Evolutionary conservation across 2,329 filamentous ascomycete genomes (phyloP), one percentile per base, ranked within the genome.

Genomic region (Capronia coronata): DNA sequence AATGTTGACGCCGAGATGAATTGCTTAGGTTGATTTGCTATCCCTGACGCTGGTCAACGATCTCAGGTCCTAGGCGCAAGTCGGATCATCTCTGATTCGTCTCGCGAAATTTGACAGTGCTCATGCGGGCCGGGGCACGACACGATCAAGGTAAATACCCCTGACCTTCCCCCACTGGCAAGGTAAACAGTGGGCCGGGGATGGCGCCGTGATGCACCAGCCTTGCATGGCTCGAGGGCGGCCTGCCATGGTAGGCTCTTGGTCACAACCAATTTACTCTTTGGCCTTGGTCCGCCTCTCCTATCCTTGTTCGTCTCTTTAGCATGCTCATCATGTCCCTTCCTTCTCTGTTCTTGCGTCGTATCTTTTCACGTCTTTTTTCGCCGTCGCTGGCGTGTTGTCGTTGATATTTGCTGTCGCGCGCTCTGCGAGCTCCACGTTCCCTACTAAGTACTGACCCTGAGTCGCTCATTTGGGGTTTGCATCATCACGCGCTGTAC

Each of bases 351-450:
- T 13, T 30, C 43, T 14, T 39, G 18, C 27, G 34, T 23, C 19
- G 21, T 32, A 21, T 23, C 46, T 19, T 25, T 35, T 37, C 34
- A 14, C 29, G 42, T 46, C 44, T 18, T 45, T 32, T 42, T 46
- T 44, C 46, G 50, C 52, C 38, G 43, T 54, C 49, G 50, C 40
- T 48, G 51, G 45, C 41, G 25, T 50, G 54, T 45, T 35, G 54
- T 54, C 48, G 54, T 51, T 40, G 45, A 44, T 41, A 43, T 42
- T 34, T 37, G 39, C 49, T 52, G 41, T 51, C 37, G 46, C 29
- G 51, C 49, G 53, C 56, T 55, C 52, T 56, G 49, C 46, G 51
- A 55, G 53, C 56, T 52, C 56, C 49, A 58, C 55, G 49, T 57
- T 60, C 58, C 13, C 53, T 60, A 57, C 56, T 19, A 46, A 45